Evolutionary conservation across 2,329 filamentous ascomycete species (phyloP), one percentile per base, ranked within the genome.

Genomic region (Pseudonectria foliicola): DNA sequence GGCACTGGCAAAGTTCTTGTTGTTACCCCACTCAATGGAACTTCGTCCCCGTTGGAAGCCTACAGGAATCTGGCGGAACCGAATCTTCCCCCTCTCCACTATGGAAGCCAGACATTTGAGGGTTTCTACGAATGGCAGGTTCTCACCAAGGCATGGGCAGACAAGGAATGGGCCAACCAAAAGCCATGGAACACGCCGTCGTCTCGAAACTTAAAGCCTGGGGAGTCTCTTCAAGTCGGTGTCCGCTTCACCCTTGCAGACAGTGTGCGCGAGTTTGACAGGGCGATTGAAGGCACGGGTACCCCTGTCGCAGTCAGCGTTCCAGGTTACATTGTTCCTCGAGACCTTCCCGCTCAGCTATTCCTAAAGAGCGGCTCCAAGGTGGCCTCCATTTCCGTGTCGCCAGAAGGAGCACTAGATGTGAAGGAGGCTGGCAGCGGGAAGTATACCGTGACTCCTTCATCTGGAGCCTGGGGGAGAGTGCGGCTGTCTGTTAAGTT

Each of bases 101-200:
- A 77, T 46, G 61, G 58, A 5, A 70, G 66, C 29, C 74, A 78
- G 43, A 71, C 67, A 0, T 80, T 73, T 39, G 75, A 80, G 45
- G 75, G 74, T 1, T 67, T 73, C 40, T 80, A 79, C 39, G 73
- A 77, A 43, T 80, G 73, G 73, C 69, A 77, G 44, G 63, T 70
- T 0, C 60, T 73, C 33, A 68, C 63, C 10, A 62, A 66, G 36
- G 73, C 73, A 0, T 78, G 66, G 55, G 70, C 70, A 0, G 68
- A 77, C 39, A 67, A 66, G 0, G 73, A 79, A 45, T 80, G 75
- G 75, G 61, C 57, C 1, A 48, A 37, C 1, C 57, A 53, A 1
- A 49, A 59, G 3, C 73, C 75, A 0, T 80, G 76, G 76, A 80
- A 79, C 44, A 26, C 53, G 3, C 63, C 73, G 0, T 70, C 69